Evolutionary conservation across 2,329 filamentous ascomycete species (phyloP), one percentile per base, ranked within the genome.

Genomic region (Fusarium albosuccineum): DNA sequence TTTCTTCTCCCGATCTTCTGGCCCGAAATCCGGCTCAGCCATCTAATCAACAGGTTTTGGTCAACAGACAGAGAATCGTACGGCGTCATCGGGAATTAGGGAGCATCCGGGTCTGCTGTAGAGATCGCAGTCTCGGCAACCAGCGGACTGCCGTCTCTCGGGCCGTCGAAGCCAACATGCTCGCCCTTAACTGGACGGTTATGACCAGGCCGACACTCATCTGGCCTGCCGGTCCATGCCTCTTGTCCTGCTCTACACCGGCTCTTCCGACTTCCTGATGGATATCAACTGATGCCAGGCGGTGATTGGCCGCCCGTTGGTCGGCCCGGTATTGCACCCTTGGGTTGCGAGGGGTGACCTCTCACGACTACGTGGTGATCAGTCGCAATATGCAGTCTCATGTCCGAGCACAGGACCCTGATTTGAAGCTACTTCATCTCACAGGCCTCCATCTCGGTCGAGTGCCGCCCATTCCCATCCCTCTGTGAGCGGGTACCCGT

Each of bases 61-160:
- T 16, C 46, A 11, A 16, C 41, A 29, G 39, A 27, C 29, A 9
- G 22, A 55, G 53, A 58, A 64, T 52, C 58, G 44, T 64, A 37
- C 46, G 48, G 50, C 55, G 33, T 54, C 40, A 27, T 65, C 64
- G 64, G 64, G 41, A 68, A 57, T 68, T 61, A 68, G 60, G 60
- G 50, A 65, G 26, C 64, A 65, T 55, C 64, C 55, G 64, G 45
- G 17, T 11, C 45, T n/a, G 58, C 22, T 52, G 53, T 14, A 50
- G 27, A 66, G 66, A 68, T 62, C 57, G 57, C 52, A 26, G 52
- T 46, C 60, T 66, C 44, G 55, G 60, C 60, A 56, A 56, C 51
- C 67, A 67, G 34, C 50, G 39, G 58, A 60, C 67, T 62, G 58
- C 60, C 66, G 64, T 71, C 55, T 57, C 61, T 60, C 70, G 70